phyloP scores from a whole-genome alignment of 73 alveolate genomes.

The Tetrahymena thermophila region DNA sequence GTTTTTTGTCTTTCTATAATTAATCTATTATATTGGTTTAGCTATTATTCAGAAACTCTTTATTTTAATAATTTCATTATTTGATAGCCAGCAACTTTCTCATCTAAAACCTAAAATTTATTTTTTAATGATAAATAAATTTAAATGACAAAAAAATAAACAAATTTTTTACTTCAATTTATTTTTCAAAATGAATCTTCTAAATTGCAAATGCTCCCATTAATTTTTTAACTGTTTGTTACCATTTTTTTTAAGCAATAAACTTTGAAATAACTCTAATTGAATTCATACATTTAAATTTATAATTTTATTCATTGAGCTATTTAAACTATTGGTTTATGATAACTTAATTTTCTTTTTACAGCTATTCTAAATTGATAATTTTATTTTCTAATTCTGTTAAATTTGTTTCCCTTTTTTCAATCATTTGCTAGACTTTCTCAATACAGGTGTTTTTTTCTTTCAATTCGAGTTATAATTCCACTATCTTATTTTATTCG shows the following conservation, averaged over 20 bases:
- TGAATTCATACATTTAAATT: background rate
- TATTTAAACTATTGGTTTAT: background rate
- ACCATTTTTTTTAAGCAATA: background rate
- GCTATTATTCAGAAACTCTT: background rate
- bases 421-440: background rate
- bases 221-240: background rate
- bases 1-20: background rate
- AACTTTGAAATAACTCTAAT: background rate
- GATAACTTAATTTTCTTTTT: background rate
- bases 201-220: background rate
- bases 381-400: background rate
- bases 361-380: background rate
- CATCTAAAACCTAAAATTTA: background rate
- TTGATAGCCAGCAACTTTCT: background rate
- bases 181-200: background rate
- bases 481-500: background rate
- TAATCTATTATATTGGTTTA: background rate
- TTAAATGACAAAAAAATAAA: background rate
- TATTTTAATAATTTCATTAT: background rate
- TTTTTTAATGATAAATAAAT: background rate
- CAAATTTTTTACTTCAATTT: background rate
- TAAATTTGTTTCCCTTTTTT: background rate
- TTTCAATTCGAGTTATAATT: background rate
- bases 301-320: background rate
- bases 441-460: background rate